Percentiles rank a stretch among this genome's conserved stretches.
These are phyloP conservation scores for Vitis hybrid DNA, from an alignment of 177 flowering plant species.

Conservation along the genomic window DNA sequence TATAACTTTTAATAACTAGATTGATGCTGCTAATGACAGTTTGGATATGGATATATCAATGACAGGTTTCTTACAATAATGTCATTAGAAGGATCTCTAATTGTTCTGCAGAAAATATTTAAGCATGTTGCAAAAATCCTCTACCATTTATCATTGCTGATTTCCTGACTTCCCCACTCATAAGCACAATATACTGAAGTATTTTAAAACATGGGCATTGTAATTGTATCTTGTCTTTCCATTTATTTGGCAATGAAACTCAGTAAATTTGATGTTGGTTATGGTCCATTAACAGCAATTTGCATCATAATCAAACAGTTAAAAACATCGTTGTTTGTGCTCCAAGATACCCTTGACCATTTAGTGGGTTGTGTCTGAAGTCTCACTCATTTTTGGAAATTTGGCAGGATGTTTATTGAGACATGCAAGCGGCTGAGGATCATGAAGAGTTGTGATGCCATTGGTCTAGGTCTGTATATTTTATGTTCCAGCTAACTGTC, in stretches of 20 bases:
- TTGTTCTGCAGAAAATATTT: no score
- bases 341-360: neutral
- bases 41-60: no score
- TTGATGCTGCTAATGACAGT: no score
- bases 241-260: neutral
- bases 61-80: no score
- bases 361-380: neutral
- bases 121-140: no score
- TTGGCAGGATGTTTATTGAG: conserved; percentile 69
- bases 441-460: conserved; percentile 84
- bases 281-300: neutral
- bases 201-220: neutral
- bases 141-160: neutral
- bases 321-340: neutral
- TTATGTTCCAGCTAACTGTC: neutral
- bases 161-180: neutral
- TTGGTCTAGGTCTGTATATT: conserved; percentile 61
- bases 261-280: neutral
- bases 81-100: no score
- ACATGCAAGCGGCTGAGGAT: conserved; percentile 75
- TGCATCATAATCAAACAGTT: no score
- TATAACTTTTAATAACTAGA: no score
- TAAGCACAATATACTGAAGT: neutral
- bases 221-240: neutral
- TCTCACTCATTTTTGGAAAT: neutral